Percentiles rank a stretch among this genome's conserved stretches.
Conservation (phyloP, 257 asterid species). For the Solanum paucissectum region DNA sequence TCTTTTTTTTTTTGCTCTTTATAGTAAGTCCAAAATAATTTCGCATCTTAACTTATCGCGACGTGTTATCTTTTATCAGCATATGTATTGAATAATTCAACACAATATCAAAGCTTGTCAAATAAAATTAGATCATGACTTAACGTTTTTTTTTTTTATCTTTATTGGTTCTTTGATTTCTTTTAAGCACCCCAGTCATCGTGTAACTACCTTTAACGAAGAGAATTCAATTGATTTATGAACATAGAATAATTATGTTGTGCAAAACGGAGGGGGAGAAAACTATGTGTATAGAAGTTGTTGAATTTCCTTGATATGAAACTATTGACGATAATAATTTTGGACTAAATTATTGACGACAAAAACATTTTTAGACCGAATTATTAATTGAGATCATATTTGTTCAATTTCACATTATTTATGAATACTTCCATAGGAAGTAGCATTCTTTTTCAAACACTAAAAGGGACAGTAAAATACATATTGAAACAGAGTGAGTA, state of each 20-base stretch:
- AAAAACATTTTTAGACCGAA: accelerated
- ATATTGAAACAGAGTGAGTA: background rate
- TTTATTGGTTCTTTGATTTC: background rate
- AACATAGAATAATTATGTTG: no score
- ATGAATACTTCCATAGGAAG: background rate
- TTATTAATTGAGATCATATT: background rate
- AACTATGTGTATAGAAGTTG: background rate
- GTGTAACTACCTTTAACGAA: background rate
- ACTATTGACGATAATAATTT: no score
- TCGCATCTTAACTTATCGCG: background rate
- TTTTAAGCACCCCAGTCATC: background rate
- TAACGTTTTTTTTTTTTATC: accelerated
- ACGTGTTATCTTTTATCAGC: no score
- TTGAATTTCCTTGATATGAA: no score
- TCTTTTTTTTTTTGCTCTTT: background rate
- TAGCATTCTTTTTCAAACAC: background rate
- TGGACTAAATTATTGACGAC: background rate
- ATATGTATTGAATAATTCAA: no score
- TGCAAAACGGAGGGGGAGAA: background rate
- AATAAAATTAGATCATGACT: background rate
- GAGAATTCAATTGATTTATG: background rate
- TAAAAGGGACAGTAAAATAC: background rate
- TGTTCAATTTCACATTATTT: background rate
- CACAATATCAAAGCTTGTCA: background rate
- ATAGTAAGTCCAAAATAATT: background rate